Percentiles rank a stretch among this genome's conserved stretches.
Conservation (phyloP, 2,329 filamentous ascomycete species). For the Lachnellula arida region DNA sequence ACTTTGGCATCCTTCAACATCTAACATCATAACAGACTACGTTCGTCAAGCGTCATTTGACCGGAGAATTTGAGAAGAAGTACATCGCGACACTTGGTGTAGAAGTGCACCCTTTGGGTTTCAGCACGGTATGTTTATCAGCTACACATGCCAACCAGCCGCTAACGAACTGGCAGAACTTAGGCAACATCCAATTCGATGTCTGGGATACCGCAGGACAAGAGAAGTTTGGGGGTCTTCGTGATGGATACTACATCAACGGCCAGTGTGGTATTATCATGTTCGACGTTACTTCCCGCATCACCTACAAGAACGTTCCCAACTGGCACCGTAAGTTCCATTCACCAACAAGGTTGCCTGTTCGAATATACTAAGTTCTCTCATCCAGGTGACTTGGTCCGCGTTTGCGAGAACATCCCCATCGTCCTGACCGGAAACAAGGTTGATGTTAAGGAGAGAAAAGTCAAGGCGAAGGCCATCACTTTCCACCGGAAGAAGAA, state of each 20-base stretch:
- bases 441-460: conserved; percentile 99
- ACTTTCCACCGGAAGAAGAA: conserved; percentile 99
- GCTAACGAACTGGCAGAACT: conserved; percentile 57
- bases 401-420: conserved; percentile 98
- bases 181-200: conserved; percentile 95
- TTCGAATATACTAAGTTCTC: conserved; percentile 13
- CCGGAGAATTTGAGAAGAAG: conserved; percentile 99
- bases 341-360: not conserved
- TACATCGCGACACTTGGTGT: conserved; percentile 99
- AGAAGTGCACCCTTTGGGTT: conserved; percentile 96
- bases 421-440: conserved; percentile 99
- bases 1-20: conserved; percentile 10
- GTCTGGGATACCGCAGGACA: conserved; percentile 99
- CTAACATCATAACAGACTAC: conserved; percentile 66
- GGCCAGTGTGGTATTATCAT: conserved; percentile 99
- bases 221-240: conserved; percentile 99
- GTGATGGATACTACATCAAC: conserved; percentile 99
- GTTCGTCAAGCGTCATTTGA: conserved; percentile 99
- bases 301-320: conserved; percentile 99
- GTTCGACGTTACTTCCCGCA: conserved; percentile 99
- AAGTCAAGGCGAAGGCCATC: conserved; percentile 99
- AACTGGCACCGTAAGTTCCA: conserved; percentile 95
- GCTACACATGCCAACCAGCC: conserved; percentile 11
- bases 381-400: conserved; percentile 81
- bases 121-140: conserved; percentile 79